These are phyloP conservation scores for Karstenula rhodostoma DNA, from an alignment of 2,329 filamentous ascomycete species.

Conservation along the genomic window DNA sequence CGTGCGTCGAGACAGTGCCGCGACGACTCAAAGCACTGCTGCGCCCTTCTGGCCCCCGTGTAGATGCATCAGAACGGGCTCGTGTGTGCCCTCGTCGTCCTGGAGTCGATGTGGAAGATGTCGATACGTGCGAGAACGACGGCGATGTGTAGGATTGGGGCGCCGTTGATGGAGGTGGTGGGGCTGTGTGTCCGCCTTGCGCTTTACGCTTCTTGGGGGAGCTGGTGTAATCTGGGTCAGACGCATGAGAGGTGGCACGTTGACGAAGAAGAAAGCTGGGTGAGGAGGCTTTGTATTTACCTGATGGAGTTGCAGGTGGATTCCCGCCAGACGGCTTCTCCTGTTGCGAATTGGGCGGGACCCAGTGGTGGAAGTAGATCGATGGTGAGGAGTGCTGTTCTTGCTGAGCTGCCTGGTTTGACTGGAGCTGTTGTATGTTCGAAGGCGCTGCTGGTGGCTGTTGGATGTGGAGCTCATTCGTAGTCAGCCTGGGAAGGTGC, in stretches of 20 bases:
- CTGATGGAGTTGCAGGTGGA: slow-evolving; percentile 77
- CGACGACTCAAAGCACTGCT: slow-evolving; percentile 43
- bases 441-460: slow-evolving; percentile 54
- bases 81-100: slow-evolving; percentile 69
- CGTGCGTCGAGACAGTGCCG: slow-evolving; percentile 42
- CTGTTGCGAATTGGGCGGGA: slow-evolving; percentile 75
- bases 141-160: slow-evolving; percentile 57
- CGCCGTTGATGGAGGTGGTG: slow-evolving; percentile 61
- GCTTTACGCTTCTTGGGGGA: slow-evolving; percentile 89
- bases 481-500: slow-evolving; percentile 60
- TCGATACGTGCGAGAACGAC: slow-evolving; percentile 64
- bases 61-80: slow-evolving; percentile 70
- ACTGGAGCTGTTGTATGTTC: slow-evolving; percentile 53
- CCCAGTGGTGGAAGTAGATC: slow-evolving; percentile 94
- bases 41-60: slow-evolving; percentile 43
- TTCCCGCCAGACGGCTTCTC: slow-evolving; percentile 62
- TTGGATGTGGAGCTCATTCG: slow-evolving; percentile 61
- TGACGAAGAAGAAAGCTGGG: slow-evolving; percentile 50
- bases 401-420: slow-evolving; percentile 62
- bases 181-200: slow-evolving; percentile 59
- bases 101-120: slow-evolving; percentile 62
- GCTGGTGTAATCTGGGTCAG: slow-evolving; percentile 70
- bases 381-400: slow-evolving; percentile 72
- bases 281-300: slow-evolving; percentile 60
- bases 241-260: slow-evolving; percentile 60